phyloP scores from a whole-genome alignment of 768 basidiomycete species.

The Amanita exitialis region DNA sequence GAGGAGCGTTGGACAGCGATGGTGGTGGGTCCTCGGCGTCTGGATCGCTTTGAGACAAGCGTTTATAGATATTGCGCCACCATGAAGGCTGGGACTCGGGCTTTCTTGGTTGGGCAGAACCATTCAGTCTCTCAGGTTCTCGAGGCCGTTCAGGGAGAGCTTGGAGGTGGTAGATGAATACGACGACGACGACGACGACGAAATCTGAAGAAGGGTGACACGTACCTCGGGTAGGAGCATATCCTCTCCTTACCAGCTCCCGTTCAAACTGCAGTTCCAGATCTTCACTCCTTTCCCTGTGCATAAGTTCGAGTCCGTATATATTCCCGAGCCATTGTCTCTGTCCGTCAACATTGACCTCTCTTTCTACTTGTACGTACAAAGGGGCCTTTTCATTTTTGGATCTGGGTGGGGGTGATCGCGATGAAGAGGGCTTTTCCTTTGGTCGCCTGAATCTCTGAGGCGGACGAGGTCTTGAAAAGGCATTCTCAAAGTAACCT shows the following conservation, averaged over 20 bases:
- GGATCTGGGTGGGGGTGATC: not conserved
- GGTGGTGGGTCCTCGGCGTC: conserved; percentile 14
- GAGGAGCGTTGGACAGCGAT: conserved; percentile 5
- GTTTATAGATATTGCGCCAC: conserved; percentile 47
- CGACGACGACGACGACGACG: not conserved
- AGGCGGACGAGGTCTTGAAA: conserved; percentile 26
- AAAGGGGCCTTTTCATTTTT: conserved; percentile 11
- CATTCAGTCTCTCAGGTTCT: not conserved
- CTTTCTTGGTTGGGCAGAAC: conserved; percentile 9
- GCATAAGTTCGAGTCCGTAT: conserved; percentile 29
- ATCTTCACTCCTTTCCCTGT: conserved; percentile 40
- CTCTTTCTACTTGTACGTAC: conserved; percentile 29
- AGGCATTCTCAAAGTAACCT: conserved; percentile 33
- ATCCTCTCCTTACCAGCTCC: conserved; percentile 41
- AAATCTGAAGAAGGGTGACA: not conserved
- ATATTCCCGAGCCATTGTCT: conserved; percentile 42
- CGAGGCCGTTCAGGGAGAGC: not conserved
- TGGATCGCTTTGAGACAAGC: conserved; percentile 33
- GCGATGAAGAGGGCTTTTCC: conserved; percentile 7
- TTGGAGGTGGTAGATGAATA: not conserved
- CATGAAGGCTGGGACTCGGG: conserved; percentile 33
- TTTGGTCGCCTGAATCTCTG: not conserved
- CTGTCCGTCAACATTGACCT: conserved; percentile 33
- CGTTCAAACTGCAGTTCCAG: conserved; percentile 42
- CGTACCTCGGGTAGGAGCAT: conserved; percentile 18